Percentiles rank a stretch among this genome's conserved stretches.
These are phyloP conservation scores for Aphanomyces euteiches DNA, from an alignment of 352 stramenopile genomes.

Conservation along the genomic window DNA sequence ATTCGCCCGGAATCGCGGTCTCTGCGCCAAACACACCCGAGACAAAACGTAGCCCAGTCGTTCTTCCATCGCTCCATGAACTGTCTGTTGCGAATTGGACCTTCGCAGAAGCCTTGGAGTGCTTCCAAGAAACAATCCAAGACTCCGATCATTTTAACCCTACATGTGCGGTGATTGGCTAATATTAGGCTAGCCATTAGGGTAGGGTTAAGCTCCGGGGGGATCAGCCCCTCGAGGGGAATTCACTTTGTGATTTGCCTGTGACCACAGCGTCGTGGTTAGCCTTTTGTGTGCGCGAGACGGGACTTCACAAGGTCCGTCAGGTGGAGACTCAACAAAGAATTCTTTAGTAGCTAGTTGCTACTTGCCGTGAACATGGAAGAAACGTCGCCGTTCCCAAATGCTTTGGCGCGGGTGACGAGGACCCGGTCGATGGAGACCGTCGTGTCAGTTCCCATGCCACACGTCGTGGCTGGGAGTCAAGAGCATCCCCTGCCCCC, in stretches of 20 bases:
- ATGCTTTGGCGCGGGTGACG: background rate
- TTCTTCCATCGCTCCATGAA: too few species aligned
- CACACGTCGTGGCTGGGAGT: background rate
- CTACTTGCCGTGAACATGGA: conserved; percentile 13
- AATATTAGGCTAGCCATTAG: background rate
- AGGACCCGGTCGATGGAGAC: conserved; percentile 11
- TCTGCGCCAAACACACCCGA: too few species aligned
- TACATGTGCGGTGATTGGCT: too few species aligned
- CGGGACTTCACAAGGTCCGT: too few species aligned
- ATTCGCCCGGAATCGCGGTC: too few species aligned
- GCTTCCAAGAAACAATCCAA: background rate
- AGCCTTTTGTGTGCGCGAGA: conserved; percentile 4
- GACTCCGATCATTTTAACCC: too few species aligned
- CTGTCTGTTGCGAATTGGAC: conserved; percentile 4
- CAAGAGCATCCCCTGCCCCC: background rate
- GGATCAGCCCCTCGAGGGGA: conserved; percentile 1
- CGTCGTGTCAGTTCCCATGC: background rate
- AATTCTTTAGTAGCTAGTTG: background rate
- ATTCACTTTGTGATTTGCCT: conserved; percentile 10
- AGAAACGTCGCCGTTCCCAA: background rate
- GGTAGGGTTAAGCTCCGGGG: background rate
- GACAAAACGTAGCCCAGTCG: too few species aligned
- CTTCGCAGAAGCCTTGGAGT: conserved; percentile 3
- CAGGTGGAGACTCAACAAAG: background rate
- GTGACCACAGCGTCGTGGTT: conserved; percentile 7